Evolutionary conservation across 169 alveolate genomes (phyloP), one percentile per base, ranked within the genome.

Genomic region (Besnoitia besnoiti): DNA sequence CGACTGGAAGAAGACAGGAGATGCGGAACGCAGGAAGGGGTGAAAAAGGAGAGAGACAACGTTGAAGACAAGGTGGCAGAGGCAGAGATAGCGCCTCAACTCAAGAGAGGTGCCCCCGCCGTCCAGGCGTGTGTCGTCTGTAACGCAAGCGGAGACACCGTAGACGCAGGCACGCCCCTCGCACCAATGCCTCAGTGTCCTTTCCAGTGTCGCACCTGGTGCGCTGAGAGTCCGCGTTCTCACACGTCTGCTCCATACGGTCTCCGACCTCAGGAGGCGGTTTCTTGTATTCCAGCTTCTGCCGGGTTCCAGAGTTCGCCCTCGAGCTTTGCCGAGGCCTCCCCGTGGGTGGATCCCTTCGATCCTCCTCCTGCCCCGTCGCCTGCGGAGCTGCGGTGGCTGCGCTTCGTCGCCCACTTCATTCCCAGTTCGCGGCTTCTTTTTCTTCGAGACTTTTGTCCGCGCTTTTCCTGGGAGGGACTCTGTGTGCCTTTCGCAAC

Each of bases 341-440:
- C 77, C 12, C 42, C 24, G 10, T 67, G 80, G 10, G 44, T 0
- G 0, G 80, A 35, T 67, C 46, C 80, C 44, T 67, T 33, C 80
- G 80, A 30, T 37, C 39, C 44, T n/a, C 80, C 80, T 1, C 67
- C 67, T n/a, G 67, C 67, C 5, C 67, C 67, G 33, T 67, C 80
- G 21, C 46, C 80, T 30, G 80, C 80, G 21, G 80, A 67, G n/a
- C 80, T 67, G 46, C 80, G 80, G 14, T 67, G 80, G 80, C 80
- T 67, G 40, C 80, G 80, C 39, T 42, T 67, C 44, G 46, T 35
- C 46, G n/a, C 46, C 46, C 80, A 67, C 42, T 35, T 67, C 42
- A 1, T 67, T 42, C 39, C 46, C n/a, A 8, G 46, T 16, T 30
- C 42, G 80, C 80, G 47, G 40, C n/a, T 7, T 35, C 42, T 67